Conservation (phyloP, 2,329 filamentous ascomycete species). For the Podosphaera xanthii region DNA sequence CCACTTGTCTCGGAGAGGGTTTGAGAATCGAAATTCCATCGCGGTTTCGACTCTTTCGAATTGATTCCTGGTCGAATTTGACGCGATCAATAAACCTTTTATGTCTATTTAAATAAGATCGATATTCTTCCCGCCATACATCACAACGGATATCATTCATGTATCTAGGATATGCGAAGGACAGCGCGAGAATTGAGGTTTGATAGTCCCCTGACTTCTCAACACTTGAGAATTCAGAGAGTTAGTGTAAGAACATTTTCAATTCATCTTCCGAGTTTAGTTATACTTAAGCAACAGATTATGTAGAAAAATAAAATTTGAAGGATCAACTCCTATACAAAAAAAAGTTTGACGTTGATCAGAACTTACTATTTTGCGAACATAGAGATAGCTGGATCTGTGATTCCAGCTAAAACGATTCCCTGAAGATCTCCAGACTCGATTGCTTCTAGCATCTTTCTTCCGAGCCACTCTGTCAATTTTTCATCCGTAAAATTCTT, state of each 20-base stretch:
- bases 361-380: slow-evolving; percentile 24
- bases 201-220: slow-evolving; percentile 57
- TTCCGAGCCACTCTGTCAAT: slow-evolving; percentile 43
- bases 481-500: slow-evolving; percentile 38
- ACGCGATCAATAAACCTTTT: slow-evolving; percentile 52
- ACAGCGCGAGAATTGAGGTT: slow-evolving; percentile 52
- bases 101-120: slow-evolving; percentile 49
- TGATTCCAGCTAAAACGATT: slow-evolving; percentile 56
- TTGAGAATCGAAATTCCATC: slow-evolving; percentile 40
- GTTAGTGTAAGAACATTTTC: neutral
- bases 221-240: slow-evolving; percentile 19
- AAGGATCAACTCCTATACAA: neutral
- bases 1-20: slow-evolving; percentile 41
- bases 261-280: neutral
- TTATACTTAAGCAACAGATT: neutral
- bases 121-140: slow-evolving; percentile 51
- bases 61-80: slow-evolving; percentile 58
- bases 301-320: neutral
- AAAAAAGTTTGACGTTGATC: neutral
- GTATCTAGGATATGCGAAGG: slow-evolving; percentile 52
- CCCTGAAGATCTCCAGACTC: slow-evolving; percentile 51
- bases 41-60: slow-evolving; percentile 38
- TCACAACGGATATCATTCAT: slow-evolving; percentile 54
- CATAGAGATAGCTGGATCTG: slow-evolving; percentile 48
- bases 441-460: slow-evolving; percentile 37